Base-by-base conservation (phyloP, 768 basidiomycete genomes). In the Pleurotus sapidus region DNA sequence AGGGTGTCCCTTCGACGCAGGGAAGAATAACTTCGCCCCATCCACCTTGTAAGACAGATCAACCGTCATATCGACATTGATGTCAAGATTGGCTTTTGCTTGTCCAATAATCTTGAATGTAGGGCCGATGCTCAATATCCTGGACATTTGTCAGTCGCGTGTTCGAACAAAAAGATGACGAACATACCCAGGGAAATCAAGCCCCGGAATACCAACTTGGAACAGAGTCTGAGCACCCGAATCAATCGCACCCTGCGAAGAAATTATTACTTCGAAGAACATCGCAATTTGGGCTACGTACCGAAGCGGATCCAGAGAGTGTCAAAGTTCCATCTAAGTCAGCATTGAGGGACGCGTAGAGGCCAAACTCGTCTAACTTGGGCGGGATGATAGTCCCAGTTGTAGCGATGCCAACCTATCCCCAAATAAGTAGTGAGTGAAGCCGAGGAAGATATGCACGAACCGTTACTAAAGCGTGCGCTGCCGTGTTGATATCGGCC, bases 101-200 rank as follows among this genome's bases (percentile, higher is more conserved):
- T 68, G 61, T 0, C 62, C 76, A 12, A 66, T 57, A 49, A 78
- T 63, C 38, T 71, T 62, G 68, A 77, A 77, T 1, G 68, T 67
- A 6, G 78, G 75, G 5, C 76, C 78, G 40, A 80, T 45, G 15
- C 64, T 69, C n/a, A 80, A 63, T 58, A 80, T 69, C 5, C 76
- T 74, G 45, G 2, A 15, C 40, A 58, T 39, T 4, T 25, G 20
- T 24, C 30, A 54, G 45, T 11, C 18, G 38, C 15, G 4, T 8
- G 27, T 30, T 30, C 11, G 47, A 48, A 9, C 6, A 34, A 14
- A 18, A 8, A 49, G 25, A 38, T 8, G 24, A 17, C 12, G 12
- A 12, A 9, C 67, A 38, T 60, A 72, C 72, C 70, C 70, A 9
- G 75, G 71, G 61, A 75, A 68, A 37, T 63, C 62, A 46, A 58